Evolutionary conservation across 139 green algal species (phyloP).

Genomic region (Chlorella sorokiniana): DNA sequence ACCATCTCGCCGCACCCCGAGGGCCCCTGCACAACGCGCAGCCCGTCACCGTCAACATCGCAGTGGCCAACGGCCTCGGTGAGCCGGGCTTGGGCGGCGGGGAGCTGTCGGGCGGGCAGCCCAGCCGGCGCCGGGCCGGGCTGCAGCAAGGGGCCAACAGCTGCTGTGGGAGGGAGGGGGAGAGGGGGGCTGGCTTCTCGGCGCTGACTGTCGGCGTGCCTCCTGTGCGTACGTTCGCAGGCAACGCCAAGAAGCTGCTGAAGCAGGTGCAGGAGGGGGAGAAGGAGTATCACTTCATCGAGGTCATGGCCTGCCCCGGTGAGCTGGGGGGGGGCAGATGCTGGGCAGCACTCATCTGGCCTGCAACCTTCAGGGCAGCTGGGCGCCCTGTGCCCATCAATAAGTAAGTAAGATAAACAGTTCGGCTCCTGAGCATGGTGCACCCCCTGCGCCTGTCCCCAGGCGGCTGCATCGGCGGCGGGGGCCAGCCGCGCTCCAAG

Average conservation of each 20-base stretch:
- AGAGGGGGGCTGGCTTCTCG: too few species aligned
- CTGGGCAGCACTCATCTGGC: too few species aligned
- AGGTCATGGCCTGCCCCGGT: slow-evolving; percentile 57
- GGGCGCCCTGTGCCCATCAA: too few species aligned
- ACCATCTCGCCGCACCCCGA: slow-evolving; percentile 44
- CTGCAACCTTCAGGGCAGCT: too few species aligned
- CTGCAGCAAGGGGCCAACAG: too few species aligned
- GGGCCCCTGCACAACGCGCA: slow-evolving; percentile 38
- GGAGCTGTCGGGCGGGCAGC: too few species aligned
- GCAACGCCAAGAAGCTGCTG: slow-evolving; percentile 79
- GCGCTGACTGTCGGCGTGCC: not conserved
- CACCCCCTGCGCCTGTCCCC: too few species aligned
- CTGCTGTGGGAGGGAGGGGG: not conserved
- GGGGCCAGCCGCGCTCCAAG: slow-evolving; percentile 64
- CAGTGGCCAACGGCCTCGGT: slow-evolving; percentile 72
- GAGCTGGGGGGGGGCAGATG: too few species aligned
- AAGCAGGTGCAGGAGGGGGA: slow-evolving; percentile 39
- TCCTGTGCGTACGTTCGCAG: not conserved
- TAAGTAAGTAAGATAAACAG: too few species aligned
- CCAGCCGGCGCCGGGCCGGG: too few species aligned
- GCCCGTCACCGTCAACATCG: slow-evolving; percentile 54
- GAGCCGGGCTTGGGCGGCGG: not conserved
- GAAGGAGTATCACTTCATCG: slow-evolving; percentile 63
- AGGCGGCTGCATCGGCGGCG: slow-evolving; percentile 71
- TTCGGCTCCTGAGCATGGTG: too few species aligned